These are phyloP conservation scores for Pythium guiyangense DNA, from an alignment of 352 stramenopile species.

Conservation along the genomic window DNA sequence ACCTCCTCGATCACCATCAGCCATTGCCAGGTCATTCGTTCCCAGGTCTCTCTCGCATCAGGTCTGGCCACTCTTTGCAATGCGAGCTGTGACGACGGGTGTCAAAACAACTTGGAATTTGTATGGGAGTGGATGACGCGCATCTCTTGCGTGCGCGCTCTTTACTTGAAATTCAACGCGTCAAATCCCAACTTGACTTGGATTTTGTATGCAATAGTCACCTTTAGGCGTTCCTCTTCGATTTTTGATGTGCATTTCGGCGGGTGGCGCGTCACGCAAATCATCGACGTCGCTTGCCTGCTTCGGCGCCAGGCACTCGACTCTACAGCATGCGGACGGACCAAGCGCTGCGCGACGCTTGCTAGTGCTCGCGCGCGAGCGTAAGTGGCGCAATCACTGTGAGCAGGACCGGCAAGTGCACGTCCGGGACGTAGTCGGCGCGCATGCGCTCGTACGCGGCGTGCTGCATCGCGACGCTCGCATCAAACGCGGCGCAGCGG, in stretches of 20 bases:
- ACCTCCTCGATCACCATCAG: too few species aligned
- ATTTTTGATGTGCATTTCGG: background rate
- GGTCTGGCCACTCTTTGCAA: background rate
- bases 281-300: too few species aligned
- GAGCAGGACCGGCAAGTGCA: conserved; percentile 64
- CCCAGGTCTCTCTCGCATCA: too few species aligned
- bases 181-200: background rate
- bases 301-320: too few species aligned
- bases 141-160: background rate
- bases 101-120: background rate
- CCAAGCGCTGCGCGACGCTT: background rate
- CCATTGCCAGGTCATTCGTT: too few species aligned
- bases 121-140: background rate
- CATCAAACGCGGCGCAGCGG: conserved; percentile 36
- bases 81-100: background rate
- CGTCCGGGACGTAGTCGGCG: conserved; percentile 59
- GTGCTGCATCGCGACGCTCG: conserved; percentile 31
- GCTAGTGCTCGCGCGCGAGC: background rate
- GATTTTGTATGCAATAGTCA: background rate
- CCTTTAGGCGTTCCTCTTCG: too few species aligned
- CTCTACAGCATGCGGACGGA: too few species aligned
- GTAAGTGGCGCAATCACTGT: too few species aligned
- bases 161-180: background rate
- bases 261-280: too few species aligned
- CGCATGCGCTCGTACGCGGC: conserved; percentile 23